Evolutionary conservation across 495 filamentous ascomycete genomes (phyloP), one percentile per base, ranked within the genome.

Genomic region (Penicillium canescens): DNA sequence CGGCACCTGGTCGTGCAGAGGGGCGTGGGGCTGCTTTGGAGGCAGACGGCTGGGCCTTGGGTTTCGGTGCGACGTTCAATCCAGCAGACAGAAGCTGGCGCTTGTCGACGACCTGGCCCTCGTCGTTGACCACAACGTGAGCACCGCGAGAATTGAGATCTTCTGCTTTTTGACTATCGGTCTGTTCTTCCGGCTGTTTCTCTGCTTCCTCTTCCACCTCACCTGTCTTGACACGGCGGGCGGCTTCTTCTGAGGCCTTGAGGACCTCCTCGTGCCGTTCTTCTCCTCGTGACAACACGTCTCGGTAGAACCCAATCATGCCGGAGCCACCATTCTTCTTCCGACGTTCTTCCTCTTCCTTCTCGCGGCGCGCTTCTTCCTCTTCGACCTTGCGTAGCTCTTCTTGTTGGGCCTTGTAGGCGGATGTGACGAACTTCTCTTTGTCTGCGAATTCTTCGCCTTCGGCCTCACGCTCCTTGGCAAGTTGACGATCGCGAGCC

Each of bases 391-490:
- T 80, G 58, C 81, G 69, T 61, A 92, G 78, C 67, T 96, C 94
- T 63, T 85, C 91, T 66, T 97, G 94, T 66, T 97, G 94, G 63
- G 82, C 82, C 76, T 92, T 94, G 62, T 98, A 98, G 40, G 94
- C 93, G n/a, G 84, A 83, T 0, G 94, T 98, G 28, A 98, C 94
- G 60, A 98, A 98, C 65, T 88, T 92, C 71, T 98, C 95, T 70
- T 96, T 98, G 55, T 94, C 95, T 0, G 83, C 88, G 63, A 90
- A 97, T 70, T 92, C 91, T 12, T 96, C 95, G 9, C 94, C 94
- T 71, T 98, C 94, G 0, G 86, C 88, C 58, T 93, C 95, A 34
- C 94, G 84, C 68, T 98, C 95, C 41, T 86, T 85, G 59, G 89
- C 86, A 26, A 98, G 75, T 67, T 90, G 77, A 64, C 91, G 89